Percentiles rank a stretch among this genome's conserved stretches.
Conservation (phyloP, 164 flowering plant genomes). For the Vitis rotundifolia region DNA sequence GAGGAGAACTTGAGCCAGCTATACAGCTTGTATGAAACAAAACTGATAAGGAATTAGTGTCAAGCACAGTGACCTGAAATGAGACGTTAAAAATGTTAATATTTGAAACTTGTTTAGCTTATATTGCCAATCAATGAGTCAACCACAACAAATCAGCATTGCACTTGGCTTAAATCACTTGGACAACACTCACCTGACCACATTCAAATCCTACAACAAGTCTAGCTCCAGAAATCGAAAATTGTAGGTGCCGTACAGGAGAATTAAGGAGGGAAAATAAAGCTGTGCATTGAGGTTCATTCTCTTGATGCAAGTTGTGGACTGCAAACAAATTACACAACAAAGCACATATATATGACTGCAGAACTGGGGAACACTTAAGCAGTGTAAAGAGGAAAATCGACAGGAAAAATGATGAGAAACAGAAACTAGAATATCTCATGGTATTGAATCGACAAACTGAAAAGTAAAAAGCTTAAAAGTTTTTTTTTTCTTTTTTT, state of each 20-base stretch:
- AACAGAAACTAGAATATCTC: no score
- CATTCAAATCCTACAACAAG: slow-evolving; percentile 75
- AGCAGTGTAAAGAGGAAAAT: no score
- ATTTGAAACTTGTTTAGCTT: not conserved
- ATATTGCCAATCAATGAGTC: not conserved
- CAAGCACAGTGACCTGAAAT: slow-evolving; percentile 46
- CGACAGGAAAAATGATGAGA: not conserved
- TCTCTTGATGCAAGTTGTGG: slow-evolving; percentile 33
- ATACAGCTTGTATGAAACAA: slow-evolving; percentile 27
- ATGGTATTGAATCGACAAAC: no score
- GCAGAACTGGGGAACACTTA: no score
- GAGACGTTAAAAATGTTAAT: slow-evolving; percentile 5
- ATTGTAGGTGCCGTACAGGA: slow-evolving; percentile 52
- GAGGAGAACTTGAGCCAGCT: slow-evolving; percentile 27
- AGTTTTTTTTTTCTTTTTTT: no score
- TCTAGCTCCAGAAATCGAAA: slow-evolving; percentile 50
- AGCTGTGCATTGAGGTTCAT: slow-evolving; percentile 50
- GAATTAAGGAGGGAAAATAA: slow-evolving; percentile 59
- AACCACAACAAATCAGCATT: not conserved
- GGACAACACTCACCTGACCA: slow-evolving; percentile 39
- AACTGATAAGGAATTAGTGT: slow-evolving; percentile 24
- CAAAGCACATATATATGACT: no score
- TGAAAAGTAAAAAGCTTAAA: no score
- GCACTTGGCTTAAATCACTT: not conserved
- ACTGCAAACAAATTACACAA: slow-evolving; percentile 39